These are phyloP conservation scores for Candida boleticola DNA, from an alignment of 805 yeast species.

Conservation along the genomic window DNA sequence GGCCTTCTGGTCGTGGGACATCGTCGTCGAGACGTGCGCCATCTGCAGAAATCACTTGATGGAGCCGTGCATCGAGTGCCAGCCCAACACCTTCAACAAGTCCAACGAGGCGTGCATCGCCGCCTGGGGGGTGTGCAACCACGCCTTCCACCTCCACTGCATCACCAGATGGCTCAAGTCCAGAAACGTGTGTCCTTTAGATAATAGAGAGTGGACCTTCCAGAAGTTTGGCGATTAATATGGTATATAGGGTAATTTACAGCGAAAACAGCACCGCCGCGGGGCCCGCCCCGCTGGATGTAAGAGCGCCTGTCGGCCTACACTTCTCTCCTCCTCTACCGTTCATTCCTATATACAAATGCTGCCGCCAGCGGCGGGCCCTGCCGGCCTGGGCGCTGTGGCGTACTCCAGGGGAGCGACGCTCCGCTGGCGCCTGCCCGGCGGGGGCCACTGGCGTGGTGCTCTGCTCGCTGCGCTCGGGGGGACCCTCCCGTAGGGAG, in stretches of 20 bases:
- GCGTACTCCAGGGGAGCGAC: no score
- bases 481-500: no score
- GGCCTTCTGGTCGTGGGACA: constrained; percentile 99
- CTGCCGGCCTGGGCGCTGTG: no score
- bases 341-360: neutral
- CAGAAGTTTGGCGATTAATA: constrained; percentile 66
- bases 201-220: constrained; percentile 82
- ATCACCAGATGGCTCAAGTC: constrained; percentile 93
- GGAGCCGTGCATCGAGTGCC: constrained; percentile 98
- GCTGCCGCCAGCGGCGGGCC: neutral
- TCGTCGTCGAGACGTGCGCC: constrained; percentile 93
- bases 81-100: constrained; percentile 67
- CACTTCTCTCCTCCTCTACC: no score
- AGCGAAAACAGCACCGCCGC: neutral
- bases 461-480: no score
- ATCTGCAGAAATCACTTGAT: constrained; percentile 96
- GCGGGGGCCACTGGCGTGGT: no score
- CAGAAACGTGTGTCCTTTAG: constrained; percentile 95
- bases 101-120: constrained; percentile 80
- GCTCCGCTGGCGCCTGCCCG: no score
- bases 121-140: constrained; percentile 97
- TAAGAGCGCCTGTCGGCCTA: no score
- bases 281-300: no score
- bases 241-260: no score
- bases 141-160: constrained; percentile 98